Base-by-base conservation (phyloP, 2,329 filamentous ascomycete species). In the Anthostomella pinea region DNA sequence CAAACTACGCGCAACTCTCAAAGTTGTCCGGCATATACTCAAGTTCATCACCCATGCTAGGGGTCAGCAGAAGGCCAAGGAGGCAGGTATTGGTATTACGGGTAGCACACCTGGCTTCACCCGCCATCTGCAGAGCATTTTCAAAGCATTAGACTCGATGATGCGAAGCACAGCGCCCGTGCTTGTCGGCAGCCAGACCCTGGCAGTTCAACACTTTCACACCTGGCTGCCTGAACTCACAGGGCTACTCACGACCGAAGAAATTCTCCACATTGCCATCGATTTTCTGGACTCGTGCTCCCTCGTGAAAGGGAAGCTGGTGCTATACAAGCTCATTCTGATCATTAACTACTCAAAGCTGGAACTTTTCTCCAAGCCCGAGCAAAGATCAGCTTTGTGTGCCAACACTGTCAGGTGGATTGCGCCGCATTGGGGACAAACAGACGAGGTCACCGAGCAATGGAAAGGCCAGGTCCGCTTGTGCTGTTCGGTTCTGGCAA, bases 161-260 rank as follows among this genome's bases (percentile, higher is more conserved):
- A 96, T 98, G 87, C 81, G 83, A 42, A 95, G 88, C 59, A 73
- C 81, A 2, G 85, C 88, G 3, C 86, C 93, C 0, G 82, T 90
- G 13, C 69, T 97, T 16, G 86, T 97, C 10, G 93, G 93, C 21
- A 97, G 87, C 46, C 95, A 98, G 65, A 97, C 93, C 0, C 70
- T 98, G 32, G 82, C 94, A 3, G 89, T 97, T 9, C 93, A 98
- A 62, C 88, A 97, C 60, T 95, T 97, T 60, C 91, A 97, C 58
- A 86, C 87, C 0, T 98, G 93, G 93, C 70, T 98, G n/a, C 91
- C 93, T 0, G 91, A 97, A 58, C 77, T 98, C 8, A 73, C 79
- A 0, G 80, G 83, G 2, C 72, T 93, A 23, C 73, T 97, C 56
- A 78, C 76, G 4, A 81, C 83, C 0, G 84, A 89, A 52, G 91